Evolutionary conservation across 2,329 filamentous ascomycete species (phyloP), one percentile per base, ranked within the genome.

Genomic region (Keithomyces neogunnii): DNA sequence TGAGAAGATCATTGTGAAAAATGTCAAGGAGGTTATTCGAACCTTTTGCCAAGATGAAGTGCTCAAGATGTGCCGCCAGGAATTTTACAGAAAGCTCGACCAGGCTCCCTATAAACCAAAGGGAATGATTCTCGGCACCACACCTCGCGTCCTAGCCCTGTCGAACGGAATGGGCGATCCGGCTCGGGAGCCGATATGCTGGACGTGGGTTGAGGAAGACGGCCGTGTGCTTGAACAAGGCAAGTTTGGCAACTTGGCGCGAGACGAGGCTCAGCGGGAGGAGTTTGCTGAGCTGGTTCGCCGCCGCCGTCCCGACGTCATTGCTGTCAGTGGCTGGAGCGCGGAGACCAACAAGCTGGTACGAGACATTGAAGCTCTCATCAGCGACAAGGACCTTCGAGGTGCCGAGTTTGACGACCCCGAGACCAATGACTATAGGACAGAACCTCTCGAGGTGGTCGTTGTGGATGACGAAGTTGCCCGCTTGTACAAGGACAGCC

Each of bases 381-480:
- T 99, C 49, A 81, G 82, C 56, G 84, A 88, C 55, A 85, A 89
- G 64, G 80, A 86, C 48, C 75, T 99, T 8, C 84, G 84, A 59
- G 87, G 89, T 3, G 82, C 88, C 11, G 82, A 89, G n/a, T 96
- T 88, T 61, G 84, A 90, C 48, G 88, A 96, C 57, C 72, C 76
- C 2, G 87, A 92, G n/a, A 82, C 81, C 31, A 82, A 82, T 51
- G 85, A 90, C 55, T 86, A 87, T 56, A 79, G 84, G 52, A 87
- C 77, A 52, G 90, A 96, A 62, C 81, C 82, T 9, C 75, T 99
- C 32, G 92, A 97, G 53, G 86, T 97, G 8, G 77, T 97, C 32
- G 82, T 96, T 50, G 88, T 96, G 55, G 96, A 97, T 60, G 93
- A 99, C 61, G 93, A 99, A 70, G 90, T 96, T 47, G 93, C 93